Conservation (phyloP, 345 rosid genomes). For the Litchi chinensis region DNA sequence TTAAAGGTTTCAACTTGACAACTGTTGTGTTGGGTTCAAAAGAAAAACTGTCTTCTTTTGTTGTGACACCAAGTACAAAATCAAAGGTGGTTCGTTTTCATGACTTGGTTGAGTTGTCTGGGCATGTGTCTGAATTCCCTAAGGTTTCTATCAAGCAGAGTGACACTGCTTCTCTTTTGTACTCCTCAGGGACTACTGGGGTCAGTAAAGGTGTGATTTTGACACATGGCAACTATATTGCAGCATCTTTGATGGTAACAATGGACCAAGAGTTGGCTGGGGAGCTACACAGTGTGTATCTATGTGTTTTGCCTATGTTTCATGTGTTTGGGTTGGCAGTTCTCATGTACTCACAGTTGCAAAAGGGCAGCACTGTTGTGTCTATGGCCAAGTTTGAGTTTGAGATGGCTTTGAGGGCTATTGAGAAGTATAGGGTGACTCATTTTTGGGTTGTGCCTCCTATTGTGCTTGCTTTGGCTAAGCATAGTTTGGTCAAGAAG, state of each 20-base stretch:
- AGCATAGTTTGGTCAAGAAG: slow-evolving; percentile 54
- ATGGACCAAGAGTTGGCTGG: slow-evolving; percentile 60
- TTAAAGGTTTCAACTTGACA: slow-evolving; percentile 62
- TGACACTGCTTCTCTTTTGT: slow-evolving; percentile 66
- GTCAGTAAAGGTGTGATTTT: slow-evolving; percentile 81
- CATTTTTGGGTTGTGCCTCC: slow-evolving; percentile 91
- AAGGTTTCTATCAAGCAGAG: slow-evolving; percentile 47
- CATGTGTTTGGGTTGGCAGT: slow-evolving; percentile 80
- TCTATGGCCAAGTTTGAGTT: slow-evolving; percentile 76
- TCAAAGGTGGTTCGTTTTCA: slow-evolving; percentile 42
- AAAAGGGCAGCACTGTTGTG: slow-evolving; percentile 58
- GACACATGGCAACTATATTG: slow-evolving; percentile 79
- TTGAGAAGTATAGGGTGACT: slow-evolving; percentile 66
- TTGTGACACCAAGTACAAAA: slow-evolving; percentile 23
- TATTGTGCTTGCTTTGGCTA: slow-evolving; percentile 77
- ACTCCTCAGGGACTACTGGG: slow-evolving; percentile 94
- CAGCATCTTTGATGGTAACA: slow-evolving; percentile 50
- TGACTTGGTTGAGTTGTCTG: slow-evolving; percentile 51
- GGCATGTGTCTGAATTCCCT: slow-evolving; percentile 49
- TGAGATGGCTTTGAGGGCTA: slow-evolving; percentile 46
- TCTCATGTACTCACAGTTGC: slow-evolving; percentile 55
- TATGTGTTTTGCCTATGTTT: slow-evolving; percentile 87
- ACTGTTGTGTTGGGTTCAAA: slow-evolving; percentile 54
- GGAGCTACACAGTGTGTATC: slow-evolving; percentile 47
- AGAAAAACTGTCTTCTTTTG: slow-evolving; percentile 21